phyloP scores from a whole-genome alignment of 257 asterid genomes.

The Solanum gracilifrons region DNA sequence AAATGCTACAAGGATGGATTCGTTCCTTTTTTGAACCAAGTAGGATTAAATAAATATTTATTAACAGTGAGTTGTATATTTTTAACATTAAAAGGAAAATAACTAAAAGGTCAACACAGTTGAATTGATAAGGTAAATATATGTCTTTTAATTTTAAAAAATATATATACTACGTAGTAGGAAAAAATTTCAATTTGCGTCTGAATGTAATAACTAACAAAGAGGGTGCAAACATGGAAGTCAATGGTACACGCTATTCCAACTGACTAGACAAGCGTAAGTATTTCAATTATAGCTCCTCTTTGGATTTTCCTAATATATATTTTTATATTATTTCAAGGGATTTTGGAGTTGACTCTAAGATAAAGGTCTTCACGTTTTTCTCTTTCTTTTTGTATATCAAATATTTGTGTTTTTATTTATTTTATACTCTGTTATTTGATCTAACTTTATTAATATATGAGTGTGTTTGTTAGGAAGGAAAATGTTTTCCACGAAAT shows the following conservation, averaged over 20 bases:
- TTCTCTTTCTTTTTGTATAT: neutral
- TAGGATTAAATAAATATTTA: neutral
- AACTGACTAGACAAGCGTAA: neutral
- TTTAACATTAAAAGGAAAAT: neutral
- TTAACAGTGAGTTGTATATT: neutral
- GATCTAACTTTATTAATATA: neutral
- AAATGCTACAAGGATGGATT: neutral
- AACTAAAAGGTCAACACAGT: neutral
- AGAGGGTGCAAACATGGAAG: neutral
- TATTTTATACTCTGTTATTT: neutral
- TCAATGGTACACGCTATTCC: neutral
- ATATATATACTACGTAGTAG: neutral
- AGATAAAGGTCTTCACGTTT: neutral
- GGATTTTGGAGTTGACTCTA: neutral
- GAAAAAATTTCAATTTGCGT: neutral
- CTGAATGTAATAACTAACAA: neutral
- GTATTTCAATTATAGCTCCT: neutral
- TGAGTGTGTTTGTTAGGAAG: neutral
- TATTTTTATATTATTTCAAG: neutral
- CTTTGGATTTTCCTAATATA: neutral
- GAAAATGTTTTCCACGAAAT: neutral
- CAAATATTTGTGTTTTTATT: neutral
- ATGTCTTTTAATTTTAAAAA: neutral
- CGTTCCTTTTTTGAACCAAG: neutral
- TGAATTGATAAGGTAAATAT: neutral